Conservation (phyloP, 345 rosid species). For the Sonneratia caseolaris region DNA sequence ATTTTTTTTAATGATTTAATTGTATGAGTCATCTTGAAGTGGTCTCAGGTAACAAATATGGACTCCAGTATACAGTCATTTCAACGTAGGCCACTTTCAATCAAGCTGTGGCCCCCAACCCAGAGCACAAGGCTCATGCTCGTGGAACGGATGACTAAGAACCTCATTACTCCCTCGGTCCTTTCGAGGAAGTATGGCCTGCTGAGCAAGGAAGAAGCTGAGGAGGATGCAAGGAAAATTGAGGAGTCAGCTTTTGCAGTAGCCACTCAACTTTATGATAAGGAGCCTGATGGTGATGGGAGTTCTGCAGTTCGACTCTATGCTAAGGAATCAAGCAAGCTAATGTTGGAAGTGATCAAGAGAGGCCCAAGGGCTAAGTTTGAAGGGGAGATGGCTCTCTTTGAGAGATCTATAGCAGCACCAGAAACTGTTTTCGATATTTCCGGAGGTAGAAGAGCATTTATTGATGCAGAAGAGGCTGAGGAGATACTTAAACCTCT, state of each 20-base stretch:
- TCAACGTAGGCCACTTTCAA: slow-evolving; percentile 36
- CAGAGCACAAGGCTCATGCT: slow-evolving; percentile 72
- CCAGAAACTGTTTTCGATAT: slow-evolving; percentile 47
- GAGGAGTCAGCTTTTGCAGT: slow-evolving; percentile 56
- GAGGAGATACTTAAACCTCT: slow-evolving; percentile 54
- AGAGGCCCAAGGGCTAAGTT: slow-evolving; percentile 45
- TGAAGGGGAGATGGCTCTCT: slow-evolving; percentile 20
- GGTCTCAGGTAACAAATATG: slow-evolving; percentile 41
- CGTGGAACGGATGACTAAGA: slow-evolving; percentile 60
- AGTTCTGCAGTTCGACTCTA: slow-evolving; percentile 80
- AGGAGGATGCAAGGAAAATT: slow-evolving; percentile 56
- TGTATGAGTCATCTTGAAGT: background rate
- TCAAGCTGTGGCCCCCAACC: slow-evolving; percentile 89
- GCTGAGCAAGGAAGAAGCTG: slow-evolving; percentile 58
- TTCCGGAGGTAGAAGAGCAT: slow-evolving; percentile 67
- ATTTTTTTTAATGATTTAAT: background rate
- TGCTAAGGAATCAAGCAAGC: slow-evolving; percentile 82
- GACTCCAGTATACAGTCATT: slow-evolving; percentile 30
- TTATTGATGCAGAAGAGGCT: slow-evolving; percentile 68
- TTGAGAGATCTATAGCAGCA: slow-evolving; percentile 16
- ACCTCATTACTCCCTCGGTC: slow-evolving; percentile 63
- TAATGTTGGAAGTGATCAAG: slow-evolving; percentile 69
- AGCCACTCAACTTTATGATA: slow-evolving; percentile 59
- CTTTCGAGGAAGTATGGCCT: slow-evolving; percentile 75
- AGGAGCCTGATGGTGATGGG: slow-evolving; percentile 90